Conservation (phyloP, 2,329 filamentous ascomycete genomes). For the Xylogone sp. region DNA sequence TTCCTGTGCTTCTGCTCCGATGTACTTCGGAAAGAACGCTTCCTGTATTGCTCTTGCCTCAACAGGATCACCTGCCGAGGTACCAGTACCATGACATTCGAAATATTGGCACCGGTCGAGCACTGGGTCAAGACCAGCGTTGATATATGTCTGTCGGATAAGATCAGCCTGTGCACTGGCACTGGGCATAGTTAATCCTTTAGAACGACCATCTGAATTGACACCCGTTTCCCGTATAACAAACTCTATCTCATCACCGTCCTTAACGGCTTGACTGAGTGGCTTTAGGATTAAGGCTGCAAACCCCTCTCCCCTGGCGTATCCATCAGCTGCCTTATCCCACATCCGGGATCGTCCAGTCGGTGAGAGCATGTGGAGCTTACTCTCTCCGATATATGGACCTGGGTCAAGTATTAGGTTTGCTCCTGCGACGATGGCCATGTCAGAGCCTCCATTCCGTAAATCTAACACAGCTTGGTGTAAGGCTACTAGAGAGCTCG, state of each 20-base stretch:
- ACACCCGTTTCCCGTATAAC: slow-evolving; percentile 49
- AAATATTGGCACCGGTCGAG: slow-evolving; percentile 10
- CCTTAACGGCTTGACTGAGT: slow-evolving; percentile 50
- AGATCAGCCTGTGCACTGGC: slow-evolving; percentile 33
- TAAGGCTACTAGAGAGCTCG: slow-evolving; percentile 49
- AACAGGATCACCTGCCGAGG: slow-evolving; percentile 19
- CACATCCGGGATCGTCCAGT: slow-evolving; percentile 35
- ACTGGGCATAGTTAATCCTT: slow-evolving; percentile 51
- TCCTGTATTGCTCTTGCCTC: slow-evolving; percentile 15
- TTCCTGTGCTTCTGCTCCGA: neutral
- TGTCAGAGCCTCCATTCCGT: slow-evolving; percentile 33
- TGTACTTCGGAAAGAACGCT: slow-evolving; percentile 12
- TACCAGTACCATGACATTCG: slow-evolving; percentile 26
- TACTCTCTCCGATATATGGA: slow-evolving; percentile 30
- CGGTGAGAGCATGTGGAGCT: slow-evolving; percentile 34
- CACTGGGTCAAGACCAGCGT: slow-evolving; percentile 4
- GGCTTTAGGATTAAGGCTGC: slow-evolving; percentile 56
- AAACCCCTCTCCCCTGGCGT: slow-evolving; percentile 45
- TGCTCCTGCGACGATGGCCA: no score
- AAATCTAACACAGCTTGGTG: slow-evolving; percentile 48
- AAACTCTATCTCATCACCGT: slow-evolving; percentile 54
- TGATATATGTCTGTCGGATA: slow-evolving; percentile 1
- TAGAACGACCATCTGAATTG: slow-evolving; percentile 56
- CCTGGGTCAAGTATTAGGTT: no score
- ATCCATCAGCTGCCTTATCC: slow-evolving; percentile 15